These are phyloP conservation scores for Cercospora sojina DNA, from an alignment of 2,329 filamentous ascomycete species.

Conservation along the genomic window DNA sequence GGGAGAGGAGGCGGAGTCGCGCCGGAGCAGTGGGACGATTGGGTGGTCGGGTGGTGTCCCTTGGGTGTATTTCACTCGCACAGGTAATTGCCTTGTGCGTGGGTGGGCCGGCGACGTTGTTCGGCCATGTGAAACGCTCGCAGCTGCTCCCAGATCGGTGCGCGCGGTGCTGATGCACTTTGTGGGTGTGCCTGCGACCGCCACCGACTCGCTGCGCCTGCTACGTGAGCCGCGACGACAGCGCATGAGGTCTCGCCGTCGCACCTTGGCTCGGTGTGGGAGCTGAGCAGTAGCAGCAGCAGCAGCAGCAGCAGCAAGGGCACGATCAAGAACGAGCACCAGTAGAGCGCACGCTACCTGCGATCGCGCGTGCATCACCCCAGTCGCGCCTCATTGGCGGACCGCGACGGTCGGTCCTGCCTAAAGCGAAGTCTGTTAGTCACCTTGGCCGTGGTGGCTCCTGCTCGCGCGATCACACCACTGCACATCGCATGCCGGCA, in stretches of 20 bases:
- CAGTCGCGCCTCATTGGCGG: not conserved
- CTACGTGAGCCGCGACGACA: not conserved
- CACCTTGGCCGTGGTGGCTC: not conserved
- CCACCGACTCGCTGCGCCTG: not conserved
- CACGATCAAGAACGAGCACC: not conserved
- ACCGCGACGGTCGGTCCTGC: not conserved
- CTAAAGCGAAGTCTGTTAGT: not conserved
- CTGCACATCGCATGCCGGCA: not conserved
- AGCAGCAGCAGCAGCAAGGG: not conserved
- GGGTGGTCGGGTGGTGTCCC: not conserved
- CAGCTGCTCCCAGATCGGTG: not conserved
- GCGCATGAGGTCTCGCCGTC: not conserved
- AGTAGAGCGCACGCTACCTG: not conserved
- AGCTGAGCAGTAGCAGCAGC: not conserved
- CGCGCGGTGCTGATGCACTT: not conserved
- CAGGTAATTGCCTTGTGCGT: not conserved
- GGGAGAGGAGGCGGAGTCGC: not conserved
- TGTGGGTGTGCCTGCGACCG: not conserved
- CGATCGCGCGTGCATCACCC: not conserved
- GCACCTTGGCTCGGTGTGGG: not conserved
- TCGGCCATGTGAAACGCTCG: conserved; percentile 2
- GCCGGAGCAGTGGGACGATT: not conserved
- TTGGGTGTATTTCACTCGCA: not conserved
- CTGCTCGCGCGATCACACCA: not conserved
- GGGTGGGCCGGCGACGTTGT: not conserved